These are phyloP conservation scores for Talaromyces amestolkiae DNA, from an alignment of 2,329 filamentous ascomycete genomes.

Conservation along the genomic window DNA sequence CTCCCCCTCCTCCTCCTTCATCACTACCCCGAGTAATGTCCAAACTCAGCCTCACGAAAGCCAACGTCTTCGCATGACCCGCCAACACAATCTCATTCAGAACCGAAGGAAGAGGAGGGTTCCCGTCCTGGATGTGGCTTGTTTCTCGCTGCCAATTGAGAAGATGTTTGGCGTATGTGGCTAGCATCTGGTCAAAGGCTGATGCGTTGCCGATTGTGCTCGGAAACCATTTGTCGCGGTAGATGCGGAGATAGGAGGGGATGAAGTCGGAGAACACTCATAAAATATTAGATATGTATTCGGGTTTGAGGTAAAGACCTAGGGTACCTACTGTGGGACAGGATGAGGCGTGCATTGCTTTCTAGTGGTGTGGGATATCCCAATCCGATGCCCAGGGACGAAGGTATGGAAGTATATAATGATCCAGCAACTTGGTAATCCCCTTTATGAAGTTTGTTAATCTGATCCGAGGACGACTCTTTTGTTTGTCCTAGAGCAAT, in stretches of 20 bases:
- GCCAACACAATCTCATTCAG: not conserved
- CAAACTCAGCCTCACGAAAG: not conserved
- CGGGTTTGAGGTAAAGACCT: not conserved
- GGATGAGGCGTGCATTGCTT: not conserved
- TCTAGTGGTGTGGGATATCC: not conserved
- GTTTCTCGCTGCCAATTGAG: not conserved
- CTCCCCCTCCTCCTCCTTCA: too few relatives aligned
- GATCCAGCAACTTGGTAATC: too few relatives aligned
- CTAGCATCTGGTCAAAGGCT: constrained; percentile 10
- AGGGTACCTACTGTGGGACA: not conserved
- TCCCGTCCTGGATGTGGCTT: not conserved
- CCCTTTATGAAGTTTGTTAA: not conserved
- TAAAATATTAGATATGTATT: not conserved
- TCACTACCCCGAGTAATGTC: too few relatives aligned
- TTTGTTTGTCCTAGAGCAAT: too few relatives aligned
- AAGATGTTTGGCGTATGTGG: constrained; percentile 2
- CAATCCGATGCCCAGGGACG: not conserved
- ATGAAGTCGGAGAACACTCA: constrained; percentile 5
- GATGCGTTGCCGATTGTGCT: not conserved
- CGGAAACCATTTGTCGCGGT: constrained; percentile 3
- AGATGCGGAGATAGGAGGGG: not conserved
- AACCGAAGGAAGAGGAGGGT: too few relatives aligned
- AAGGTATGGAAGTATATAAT: not conserved
- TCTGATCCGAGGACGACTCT: not conserved
- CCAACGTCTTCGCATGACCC: constrained; percentile 2